Percentiles rank a stretch among this genome's conserved stretches.
Evolutionary conservation across 78 protist species (phyloP).

Genomic region (Diacronema lutheri): DNA sequence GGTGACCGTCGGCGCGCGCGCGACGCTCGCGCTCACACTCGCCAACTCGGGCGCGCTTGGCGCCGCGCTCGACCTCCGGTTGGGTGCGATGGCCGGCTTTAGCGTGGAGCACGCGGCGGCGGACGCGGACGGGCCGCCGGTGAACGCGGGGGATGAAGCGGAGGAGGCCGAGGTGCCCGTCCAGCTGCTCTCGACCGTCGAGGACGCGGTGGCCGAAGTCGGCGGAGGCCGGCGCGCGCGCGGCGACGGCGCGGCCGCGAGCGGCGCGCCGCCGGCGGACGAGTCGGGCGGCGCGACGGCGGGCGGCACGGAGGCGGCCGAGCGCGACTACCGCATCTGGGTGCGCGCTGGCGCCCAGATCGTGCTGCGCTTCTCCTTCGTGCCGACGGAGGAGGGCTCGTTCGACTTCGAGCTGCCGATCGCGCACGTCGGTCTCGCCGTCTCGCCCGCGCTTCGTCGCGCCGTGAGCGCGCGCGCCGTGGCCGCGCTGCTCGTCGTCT

Average conservation of each 20-base stretch:
- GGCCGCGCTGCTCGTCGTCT: slow-evolving; percentile 33
- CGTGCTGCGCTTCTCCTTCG: neutral
- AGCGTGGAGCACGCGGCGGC: neutral
- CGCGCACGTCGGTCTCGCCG: neutral
- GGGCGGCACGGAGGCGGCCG: too few relatives aligned
- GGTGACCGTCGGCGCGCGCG: slow-evolving; percentile 20
- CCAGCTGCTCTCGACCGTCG: neutral
- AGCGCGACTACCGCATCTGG: neutral
- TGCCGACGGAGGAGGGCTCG: neutral
- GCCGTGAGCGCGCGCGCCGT: slow-evolving; percentile 28
- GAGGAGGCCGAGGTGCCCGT: neutral
- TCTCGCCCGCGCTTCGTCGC: neutral
- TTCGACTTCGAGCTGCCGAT: slow-evolving; percentile 29
- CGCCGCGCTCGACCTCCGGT: slow-evolving; percentile 14
- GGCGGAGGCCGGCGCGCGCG: neutral
- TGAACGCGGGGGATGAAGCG: neutral
- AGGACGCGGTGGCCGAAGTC: neutral
- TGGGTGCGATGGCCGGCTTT: slow-evolving; percentile 21
- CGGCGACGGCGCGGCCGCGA: too few relatives aligned
- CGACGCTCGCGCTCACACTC: neutral
- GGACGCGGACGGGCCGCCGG: neutral
- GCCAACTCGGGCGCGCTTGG: neutral
- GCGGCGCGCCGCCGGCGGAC: too few relatives aligned
- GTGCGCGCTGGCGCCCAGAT: neutral
- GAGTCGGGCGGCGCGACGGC: too few relatives aligned